Evolutionary conservation across 306 rosid species (phyloP).

Genomic region (Aeschynomene evenia): DNA sequence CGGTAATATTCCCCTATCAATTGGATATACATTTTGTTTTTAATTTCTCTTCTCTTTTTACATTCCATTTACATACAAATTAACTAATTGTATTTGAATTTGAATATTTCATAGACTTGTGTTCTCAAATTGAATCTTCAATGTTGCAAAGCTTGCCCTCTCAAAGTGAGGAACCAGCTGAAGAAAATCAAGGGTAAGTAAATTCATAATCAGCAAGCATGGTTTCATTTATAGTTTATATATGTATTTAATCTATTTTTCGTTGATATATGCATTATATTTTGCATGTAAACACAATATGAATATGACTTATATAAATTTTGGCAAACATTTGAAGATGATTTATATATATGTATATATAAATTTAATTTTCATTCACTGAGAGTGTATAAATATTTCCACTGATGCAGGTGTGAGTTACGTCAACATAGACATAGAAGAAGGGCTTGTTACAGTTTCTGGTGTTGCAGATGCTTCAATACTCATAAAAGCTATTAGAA

Average conservation of each 20-base stretch:
- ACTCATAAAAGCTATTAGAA: not conserved
- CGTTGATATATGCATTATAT: not conserved
- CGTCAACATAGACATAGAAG: not conserved
- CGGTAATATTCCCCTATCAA: not conserved
- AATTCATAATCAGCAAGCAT: not conserved
- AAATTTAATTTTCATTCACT: too few relatives aligned
- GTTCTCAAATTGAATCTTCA: conserved; percentile 4
- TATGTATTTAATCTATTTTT: not conserved
- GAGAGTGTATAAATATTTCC: too few relatives aligned
- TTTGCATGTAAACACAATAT: too few relatives aligned
- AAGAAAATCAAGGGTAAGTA: conserved; percentile 15
- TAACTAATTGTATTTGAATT: too few relatives aligned
- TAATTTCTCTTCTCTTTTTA: not conserved
- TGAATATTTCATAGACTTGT: conserved; percentile 11
- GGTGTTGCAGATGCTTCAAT: not conserved
- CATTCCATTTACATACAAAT: not conserved
- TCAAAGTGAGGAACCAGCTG: conserved; percentile 6
- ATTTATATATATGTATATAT: too few relatives aligned
- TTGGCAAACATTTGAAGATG: not conserved
- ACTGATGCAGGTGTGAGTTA: not conserved
- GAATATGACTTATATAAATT: too few relatives aligned
- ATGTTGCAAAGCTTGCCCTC: conserved; percentile 1
- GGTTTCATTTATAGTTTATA: not conserved
- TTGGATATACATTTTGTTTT: not conserved
- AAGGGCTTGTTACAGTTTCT: conserved; percentile 2